These are phyloP conservation scores for Pisolithus microcarpus DNA, from an alignment of 768 basidiomycete species.

Conservation along the genomic window DNA sequence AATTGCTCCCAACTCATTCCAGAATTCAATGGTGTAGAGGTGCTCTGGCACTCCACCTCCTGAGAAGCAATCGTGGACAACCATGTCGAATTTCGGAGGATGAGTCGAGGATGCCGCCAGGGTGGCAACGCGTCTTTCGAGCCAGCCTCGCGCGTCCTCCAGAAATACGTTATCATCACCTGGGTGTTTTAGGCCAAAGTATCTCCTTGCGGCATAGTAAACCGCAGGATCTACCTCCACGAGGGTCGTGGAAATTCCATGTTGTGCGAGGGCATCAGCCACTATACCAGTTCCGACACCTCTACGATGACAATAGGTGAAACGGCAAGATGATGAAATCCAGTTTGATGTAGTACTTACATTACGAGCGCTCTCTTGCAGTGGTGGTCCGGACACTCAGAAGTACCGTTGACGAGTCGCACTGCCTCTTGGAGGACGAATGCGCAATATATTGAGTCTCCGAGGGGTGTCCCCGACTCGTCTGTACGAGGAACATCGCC, in stretches of 20 bases:
- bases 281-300: slow-evolving; percentile 86
- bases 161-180: slow-evolving; percentile 56
- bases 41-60: slow-evolving; percentile 87
- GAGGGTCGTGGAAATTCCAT: slow-evolving; percentile 67
- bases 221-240: slow-evolving; percentile 94
- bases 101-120: slow-evolving; percentile 15
- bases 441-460: slow-evolving; percentile 76
- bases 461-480: slow-evolving; percentile 45
- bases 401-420: slow-evolving; percentile 54
- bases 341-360: slow-evolving; percentile 34
- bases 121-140: slow-evolving; percentile 31
- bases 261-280: slow-evolving; percentile 63
- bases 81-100: slow-evolving; percentile 47
- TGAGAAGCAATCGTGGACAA: slow-evolving; percentile 90
- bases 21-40: slow-evolving; percentile 81
- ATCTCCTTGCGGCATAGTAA: slow-evolving; percentile 70
- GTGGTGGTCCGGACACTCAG: slow-evolving; percentile 27
- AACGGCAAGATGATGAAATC: slow-evolving; percentile 4
- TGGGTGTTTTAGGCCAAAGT: slow-evolving; percentile 72
- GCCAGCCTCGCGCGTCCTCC: slow-evolving; percentile 71
- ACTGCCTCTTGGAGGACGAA: slow-evolving; percentile 86
- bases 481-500: slow-evolving; percentile 42
- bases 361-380: slow-evolving; percentile 61
- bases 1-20: slow-evolving; percentile 57
- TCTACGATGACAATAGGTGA: slow-evolving; percentile 33